phyloP scores from a whole-genome alignment of 345 rosid genomes.

The Acer campestre region DNA sequence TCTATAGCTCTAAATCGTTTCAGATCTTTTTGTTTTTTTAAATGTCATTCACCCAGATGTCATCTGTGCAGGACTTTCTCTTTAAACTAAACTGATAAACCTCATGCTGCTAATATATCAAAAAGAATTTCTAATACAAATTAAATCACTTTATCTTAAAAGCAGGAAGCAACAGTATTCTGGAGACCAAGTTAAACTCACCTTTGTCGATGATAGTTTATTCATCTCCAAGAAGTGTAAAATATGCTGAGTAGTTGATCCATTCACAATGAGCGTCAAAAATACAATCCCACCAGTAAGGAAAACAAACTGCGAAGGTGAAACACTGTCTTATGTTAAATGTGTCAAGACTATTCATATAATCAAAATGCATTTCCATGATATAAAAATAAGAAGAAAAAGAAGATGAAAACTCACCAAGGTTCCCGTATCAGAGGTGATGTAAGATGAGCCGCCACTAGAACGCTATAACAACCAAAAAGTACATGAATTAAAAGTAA shows the following conservation, averaged over 20 bases:
- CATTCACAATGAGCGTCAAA: constrained; percentile 84
- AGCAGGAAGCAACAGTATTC: constrained; percentile 1
- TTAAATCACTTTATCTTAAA: neutral
- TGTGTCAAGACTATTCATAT: constrained; percentile 3
- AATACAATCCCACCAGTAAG: constrained; percentile 97
- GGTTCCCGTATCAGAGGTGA: constrained; percentile 73
- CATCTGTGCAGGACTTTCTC: neutral
- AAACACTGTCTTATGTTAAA: neutral
- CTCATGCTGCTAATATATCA: neutral
- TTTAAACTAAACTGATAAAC: neutral
- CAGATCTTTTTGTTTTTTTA: neutral
- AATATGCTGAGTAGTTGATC: constrained; percentile 86
- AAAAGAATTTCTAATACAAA: neutral
- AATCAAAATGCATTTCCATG: constrained; percentile 12
- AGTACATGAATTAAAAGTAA: constrained; percentile 14
- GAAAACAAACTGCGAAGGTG: constrained; percentile 71
- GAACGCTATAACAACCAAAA: constrained; percentile 54
- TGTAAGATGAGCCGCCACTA: constrained; percentile 41
- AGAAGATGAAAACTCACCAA: constrained; percentile 51
- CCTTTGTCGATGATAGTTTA: constrained; percentile 79
- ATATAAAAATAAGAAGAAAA: neutral
- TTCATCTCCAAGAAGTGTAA: constrained; percentile 76
- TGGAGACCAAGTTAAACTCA: constrained; percentile 30
- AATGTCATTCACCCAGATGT: neutral
- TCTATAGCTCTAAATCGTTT: neutral